A percentile compares a stretch with the other conserved stretches of the same genome.
These are phyloP conservation scores for Cutaneotrichosporon dermatis DNA, from an alignment of 1,284 basidiomycete species.

Conservation along the genomic window DNA sequence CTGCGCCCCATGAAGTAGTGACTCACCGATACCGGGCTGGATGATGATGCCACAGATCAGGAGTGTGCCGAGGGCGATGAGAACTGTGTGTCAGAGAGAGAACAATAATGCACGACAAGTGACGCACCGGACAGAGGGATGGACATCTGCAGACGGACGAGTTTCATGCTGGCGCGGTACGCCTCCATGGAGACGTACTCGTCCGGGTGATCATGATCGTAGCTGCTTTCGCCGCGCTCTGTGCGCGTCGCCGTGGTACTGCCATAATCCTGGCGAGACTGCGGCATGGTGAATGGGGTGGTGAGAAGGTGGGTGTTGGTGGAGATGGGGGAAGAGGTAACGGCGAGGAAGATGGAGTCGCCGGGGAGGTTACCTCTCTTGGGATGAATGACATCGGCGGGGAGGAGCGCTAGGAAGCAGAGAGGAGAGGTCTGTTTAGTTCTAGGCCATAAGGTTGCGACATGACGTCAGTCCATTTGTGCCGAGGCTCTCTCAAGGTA, in stretches of 20 bases:
- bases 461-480: too few relatives aligned
- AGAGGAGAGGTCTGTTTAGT: too few relatives aligned
- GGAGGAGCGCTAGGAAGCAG: too few relatives aligned
- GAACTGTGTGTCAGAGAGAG: conserved; percentile 19
- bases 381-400: too few relatives aligned
- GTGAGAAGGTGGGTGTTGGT: not conserved
- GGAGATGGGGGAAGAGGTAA: not conserved
- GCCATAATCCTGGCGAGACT: not conserved
- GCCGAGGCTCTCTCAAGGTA: too few relatives aligned
- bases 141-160: conserved; percentile 63
- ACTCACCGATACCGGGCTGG: conserved; percentile 45
- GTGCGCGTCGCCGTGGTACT: not conserved
- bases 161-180: conserved; percentile 43
- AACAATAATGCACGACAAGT: too few relatives aligned
- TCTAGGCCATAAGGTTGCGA: too few relatives aligned
- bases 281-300: not conserved
- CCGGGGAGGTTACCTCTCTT: too few relatives aligned
- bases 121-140: conserved; percentile 66
- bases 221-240: conserved; percentile 12
- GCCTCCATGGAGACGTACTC: conserved; percentile 44
- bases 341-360: not conserved
- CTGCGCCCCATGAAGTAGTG: not conserved
- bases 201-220: conserved; percentile 46
- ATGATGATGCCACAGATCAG: conserved; percentile 45
- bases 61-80: conserved; percentile 39